These are phyloP conservation scores for Dianthus caryophyllus DNA, from an alignment of 148 eudicot genomes.

Conservation along the genomic window DNA sequence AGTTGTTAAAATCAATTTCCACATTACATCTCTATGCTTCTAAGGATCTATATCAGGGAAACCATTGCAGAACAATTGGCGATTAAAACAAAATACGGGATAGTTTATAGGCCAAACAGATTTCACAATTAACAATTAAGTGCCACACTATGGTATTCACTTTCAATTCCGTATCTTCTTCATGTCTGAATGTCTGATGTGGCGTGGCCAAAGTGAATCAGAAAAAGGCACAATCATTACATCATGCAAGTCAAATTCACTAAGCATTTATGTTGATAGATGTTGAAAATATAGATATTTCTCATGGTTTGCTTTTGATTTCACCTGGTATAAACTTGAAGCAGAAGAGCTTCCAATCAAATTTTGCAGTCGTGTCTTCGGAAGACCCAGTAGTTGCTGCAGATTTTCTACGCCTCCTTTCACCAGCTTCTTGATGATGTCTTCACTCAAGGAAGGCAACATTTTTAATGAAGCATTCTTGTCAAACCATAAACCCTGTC, in stretches of 20 bases:
- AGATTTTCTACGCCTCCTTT: constrained; percentile 53
- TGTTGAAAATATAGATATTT: not conserved
- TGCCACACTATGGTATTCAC: not conserved
- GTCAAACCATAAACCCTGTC: constrained; percentile 84
- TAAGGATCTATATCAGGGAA: not conserved
- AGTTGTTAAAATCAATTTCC: not conserved
- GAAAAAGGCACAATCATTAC: constrained; percentile 2
- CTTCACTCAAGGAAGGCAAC: constrained; percentile 75
- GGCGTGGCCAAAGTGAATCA: not conserved
- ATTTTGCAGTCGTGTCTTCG: constrained; percentile 41
- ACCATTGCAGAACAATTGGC: not conserved
- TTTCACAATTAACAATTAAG: too few relatives aligned
- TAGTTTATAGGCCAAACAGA: not conserved
- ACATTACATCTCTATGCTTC: not conserved
- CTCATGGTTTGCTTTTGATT: not conserved
- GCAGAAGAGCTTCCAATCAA: constrained; percentile 45
- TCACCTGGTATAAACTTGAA: constrained; percentile 61
- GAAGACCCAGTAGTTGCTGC: constrained; percentile 65
- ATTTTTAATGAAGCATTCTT: constrained; percentile 64
- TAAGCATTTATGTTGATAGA: not conserved
- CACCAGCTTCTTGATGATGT: constrained; percentile 42
- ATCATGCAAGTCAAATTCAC: not conserved
- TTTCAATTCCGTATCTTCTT: not conserved
- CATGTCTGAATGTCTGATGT: not conserved
- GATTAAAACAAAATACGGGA: not conserved